Evolutionary conservation across 202 grass and related monocot genomes (phyloP).

Genomic region (Brachypodium distachyon): DNA sequence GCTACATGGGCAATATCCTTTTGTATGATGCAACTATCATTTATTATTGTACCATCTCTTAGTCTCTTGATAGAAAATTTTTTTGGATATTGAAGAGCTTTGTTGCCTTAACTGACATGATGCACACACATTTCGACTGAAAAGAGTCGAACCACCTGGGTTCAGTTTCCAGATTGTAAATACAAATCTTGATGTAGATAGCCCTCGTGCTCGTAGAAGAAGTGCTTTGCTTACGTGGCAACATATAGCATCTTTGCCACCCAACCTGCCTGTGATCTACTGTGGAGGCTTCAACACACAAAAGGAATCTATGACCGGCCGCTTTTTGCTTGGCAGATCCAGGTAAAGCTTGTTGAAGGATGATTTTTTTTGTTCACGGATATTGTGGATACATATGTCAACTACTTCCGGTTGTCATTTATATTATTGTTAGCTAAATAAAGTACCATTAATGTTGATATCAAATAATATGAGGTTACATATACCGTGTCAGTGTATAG

Average conservation of each 20-base stretch:
- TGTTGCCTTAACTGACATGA: conserved; percentile 77
- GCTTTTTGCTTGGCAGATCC: conserved; percentile 98
- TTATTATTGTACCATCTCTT: neutral
- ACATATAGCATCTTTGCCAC: conserved; percentile 93
- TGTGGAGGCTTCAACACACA: conserved; percentile 97
- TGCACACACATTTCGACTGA: conserved; percentile 98
- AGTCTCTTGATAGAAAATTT: conserved; percentile 1
- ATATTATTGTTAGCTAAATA: neutral
- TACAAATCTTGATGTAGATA: conserved; percentile 89
- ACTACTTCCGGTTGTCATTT: neutral
- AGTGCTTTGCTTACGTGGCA: conserved; percentile 97
- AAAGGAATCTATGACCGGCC: conserved; percentile 90
- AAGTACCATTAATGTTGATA: neutral
- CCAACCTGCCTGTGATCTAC: conserved; percentile 88
- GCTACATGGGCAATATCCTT: conserved; percentile 99
- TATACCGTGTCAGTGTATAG: neutral
- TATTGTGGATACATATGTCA: neutral
- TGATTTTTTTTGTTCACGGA: neutral
- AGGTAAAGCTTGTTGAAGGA: conserved; percentile 41
- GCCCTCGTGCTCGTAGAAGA: conserved; percentile 84
- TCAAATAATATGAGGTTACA: neutral
- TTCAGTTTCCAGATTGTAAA: conserved; percentile 99
- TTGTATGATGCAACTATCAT: neutral
- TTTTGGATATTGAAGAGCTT: neutral
- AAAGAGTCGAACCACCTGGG: conserved; percentile 83